Conservation (phyloP, 805 yeast genomes). For the Spencermartinsiella europaea region DNA sequence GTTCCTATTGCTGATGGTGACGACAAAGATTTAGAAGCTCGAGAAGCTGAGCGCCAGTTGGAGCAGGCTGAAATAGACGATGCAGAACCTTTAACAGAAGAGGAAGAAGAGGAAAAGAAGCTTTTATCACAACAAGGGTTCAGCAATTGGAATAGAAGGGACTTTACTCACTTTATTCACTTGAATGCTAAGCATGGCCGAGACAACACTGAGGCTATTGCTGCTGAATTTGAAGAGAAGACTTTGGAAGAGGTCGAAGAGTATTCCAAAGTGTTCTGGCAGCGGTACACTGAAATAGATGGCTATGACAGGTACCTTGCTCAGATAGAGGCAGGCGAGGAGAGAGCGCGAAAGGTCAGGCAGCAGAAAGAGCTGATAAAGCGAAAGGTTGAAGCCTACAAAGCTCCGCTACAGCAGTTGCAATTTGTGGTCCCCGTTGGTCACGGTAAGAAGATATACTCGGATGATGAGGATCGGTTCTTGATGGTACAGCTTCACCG, state of each 20-base stretch:
- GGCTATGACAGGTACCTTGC: conserved; percentile 79
- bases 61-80: conserved; percentile 70
- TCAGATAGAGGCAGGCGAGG: conserved; percentile 88
- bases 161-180: conserved; percentile 75
- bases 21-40: conserved; percentile 37
- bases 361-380: conserved; percentile 76
- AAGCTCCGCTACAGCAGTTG: conserved; percentile 76
- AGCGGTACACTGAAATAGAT: conserved; percentile 68
- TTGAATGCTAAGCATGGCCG: conserved; percentile 77
- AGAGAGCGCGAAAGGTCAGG: conserved; percentile 56
- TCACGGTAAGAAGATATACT: conserved; percentile 62
- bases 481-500: conserved; percentile 72
- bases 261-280: conserved; percentile 81
- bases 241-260: conserved; percentile 70
- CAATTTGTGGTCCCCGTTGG: conserved; percentile 67
- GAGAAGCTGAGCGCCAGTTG: conserved; percentile 44
- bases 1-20: conserved; percentile 56
- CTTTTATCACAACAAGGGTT: conserved; percentile 63
- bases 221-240: conserved; percentile 78
- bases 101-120: conserved; percentile 65
- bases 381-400: conserved; percentile 63
- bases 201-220: conserved; percentile 61
- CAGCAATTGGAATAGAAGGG: conserved; percentile 79
- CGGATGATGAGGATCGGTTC: conserved; percentile 89
- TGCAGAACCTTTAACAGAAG: conserved; percentile 73